Evolutionary conservation across 306 rosid species (phyloP), one percentile per base, ranked within the genome.

Genomic region (Alnus glutinosa): DNA sequence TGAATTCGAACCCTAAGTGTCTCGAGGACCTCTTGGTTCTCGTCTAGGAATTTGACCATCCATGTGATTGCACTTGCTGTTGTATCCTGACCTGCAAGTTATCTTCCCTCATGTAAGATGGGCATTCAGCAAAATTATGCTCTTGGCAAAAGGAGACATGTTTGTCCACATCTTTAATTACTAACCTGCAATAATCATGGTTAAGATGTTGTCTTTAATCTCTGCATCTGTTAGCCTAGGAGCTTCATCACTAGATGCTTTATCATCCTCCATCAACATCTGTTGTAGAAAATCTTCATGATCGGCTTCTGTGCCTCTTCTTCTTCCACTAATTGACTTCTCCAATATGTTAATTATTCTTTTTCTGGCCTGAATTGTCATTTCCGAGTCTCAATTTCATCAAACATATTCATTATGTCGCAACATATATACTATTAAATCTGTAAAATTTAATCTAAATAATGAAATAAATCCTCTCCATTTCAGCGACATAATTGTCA

Each of bases 21-120:
- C 42, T 85, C 66, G 64, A 87, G 91, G 50, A 90, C 96, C 12
- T 85, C 82, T 7, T 71, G 87, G 74, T 90, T 95, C 79, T 92
- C 98, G 54, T 86, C 90, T 71, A 95, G 82, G 88, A 81, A 92
- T 82, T 95, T 92, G 48, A 95, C 85, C 97, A 92, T 95, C 99
- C 98, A 92, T 51, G 94, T 88, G 55, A 90, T 85, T 75, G 98
- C 97, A 78, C 86, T 91, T 30, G 97, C 96, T 28, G 91, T 91
- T 0, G 96, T 92, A 87, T 95, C 98, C 71, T 90, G 97, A 63
- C 97, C 96, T 77, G 89, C 77, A 69, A 51, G 9, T 58, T 47
- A 19, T 44, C 63, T 69, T 54, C 23, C 52, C 10, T 4, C 3
- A 37, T 79, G 39, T 19, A 55, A 46, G 11, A 42, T 42, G 11